Percentiles rank a stretch among this genome's conserved stretches.
Evolutionary conservation across 805 yeast genomes (phyloP).

Genomic region (Schizosaccharomyces osmophilus): DNA sequence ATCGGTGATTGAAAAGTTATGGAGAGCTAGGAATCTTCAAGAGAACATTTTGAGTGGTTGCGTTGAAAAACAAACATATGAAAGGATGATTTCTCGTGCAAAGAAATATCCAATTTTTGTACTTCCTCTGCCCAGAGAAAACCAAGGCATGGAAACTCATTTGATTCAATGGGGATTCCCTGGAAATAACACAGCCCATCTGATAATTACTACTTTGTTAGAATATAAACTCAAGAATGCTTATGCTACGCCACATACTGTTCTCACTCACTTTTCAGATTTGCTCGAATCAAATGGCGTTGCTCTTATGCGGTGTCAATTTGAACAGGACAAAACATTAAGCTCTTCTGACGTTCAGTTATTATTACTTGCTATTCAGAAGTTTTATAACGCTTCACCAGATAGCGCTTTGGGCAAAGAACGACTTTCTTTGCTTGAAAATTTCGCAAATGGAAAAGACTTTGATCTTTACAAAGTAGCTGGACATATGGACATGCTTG

Average conservation of each 20-base stretch:
- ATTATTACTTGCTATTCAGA: constrained; percentile 47
- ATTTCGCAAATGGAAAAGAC: constrained; percentile 45
- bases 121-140: constrained; percentile 59
- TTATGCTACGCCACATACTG: constrained; percentile 85
- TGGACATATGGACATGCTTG: constrained; percentile 49
- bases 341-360: constrained; percentile 53
- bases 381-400: constrained; percentile 35
- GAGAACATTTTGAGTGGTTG: constrained; percentile 23
- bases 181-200: constrained; percentile 62
- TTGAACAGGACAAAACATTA: constrained; percentile 49
- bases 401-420: constrained; percentile 26
- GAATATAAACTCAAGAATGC: constrained; percentile 80
- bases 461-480: constrained; percentile 48
- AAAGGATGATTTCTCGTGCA: constrained; percentile 35
- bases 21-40: constrained; percentile 66
- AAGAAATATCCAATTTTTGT: constrained; percentile 58
- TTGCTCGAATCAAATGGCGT: constrained; percentile 30
- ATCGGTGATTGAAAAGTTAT: constrained; percentile 48
- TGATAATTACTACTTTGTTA: constrained; percentile 71
- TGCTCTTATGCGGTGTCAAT: constrained; percentile 66
- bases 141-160: constrained; percentile 44
- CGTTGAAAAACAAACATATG: neutral
- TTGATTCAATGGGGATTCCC: constrained; percentile 84
- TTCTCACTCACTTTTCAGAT: constrained; percentile 69
- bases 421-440: constrained; percentile 26